Base-by-base conservation (phyloP, 768 basidiomycete genomes). In the Mrakia blollopis region DNA sequence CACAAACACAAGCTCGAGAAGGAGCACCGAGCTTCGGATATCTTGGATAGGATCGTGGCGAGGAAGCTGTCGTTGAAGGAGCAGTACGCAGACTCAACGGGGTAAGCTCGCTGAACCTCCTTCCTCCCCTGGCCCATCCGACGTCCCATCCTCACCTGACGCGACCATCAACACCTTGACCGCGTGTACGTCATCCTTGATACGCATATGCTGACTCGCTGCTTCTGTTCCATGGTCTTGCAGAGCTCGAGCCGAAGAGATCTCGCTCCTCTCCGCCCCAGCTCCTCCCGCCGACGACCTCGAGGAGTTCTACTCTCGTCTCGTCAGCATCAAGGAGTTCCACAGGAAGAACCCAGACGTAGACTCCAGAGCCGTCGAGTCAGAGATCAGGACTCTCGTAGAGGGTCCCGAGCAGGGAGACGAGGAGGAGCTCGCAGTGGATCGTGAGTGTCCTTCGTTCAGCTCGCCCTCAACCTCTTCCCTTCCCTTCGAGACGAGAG, bases 251-350 rank as follows among this genome's bases (percentile, higher is more conserved):
- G 81, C 83, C 9, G 65, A 73, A 3, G 84, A 85, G 63, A 72
- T 83, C 0, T 75, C 80, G 5, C 68, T 81, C 2, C 72, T 85
- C 0, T 83, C 83, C 5, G 80, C 81, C 0, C 82, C 84, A 14
- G 80, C 82, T 50, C 79, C 81, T 78, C 81, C 37, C 4, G 81
- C 82, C 63, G 84, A 83, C 41, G 85, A 98, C 85, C 87, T 98
- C 72, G 89, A 91, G 67, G 93, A 96, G 84, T 99, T 99, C 86
- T 98, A 99, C 86, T 87, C 90, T 84, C 91, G 97, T 86, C 90
- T 98, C 87, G 90, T 89, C 82, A 94, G 92, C 88, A 90, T 98
- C 85, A 93, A 95, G 86, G 94, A 95, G 83, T 93, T 96, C 88
- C 90, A 98, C 87, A 88, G 88, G 85, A 93, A 93, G 87, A 94